Evolutionary conservation across 1,284 basidiomycete species (phyloP), one percentile per base, ranked within the genome.

Genomic region (Sporisorium iseilematis-ciliati): DNA sequence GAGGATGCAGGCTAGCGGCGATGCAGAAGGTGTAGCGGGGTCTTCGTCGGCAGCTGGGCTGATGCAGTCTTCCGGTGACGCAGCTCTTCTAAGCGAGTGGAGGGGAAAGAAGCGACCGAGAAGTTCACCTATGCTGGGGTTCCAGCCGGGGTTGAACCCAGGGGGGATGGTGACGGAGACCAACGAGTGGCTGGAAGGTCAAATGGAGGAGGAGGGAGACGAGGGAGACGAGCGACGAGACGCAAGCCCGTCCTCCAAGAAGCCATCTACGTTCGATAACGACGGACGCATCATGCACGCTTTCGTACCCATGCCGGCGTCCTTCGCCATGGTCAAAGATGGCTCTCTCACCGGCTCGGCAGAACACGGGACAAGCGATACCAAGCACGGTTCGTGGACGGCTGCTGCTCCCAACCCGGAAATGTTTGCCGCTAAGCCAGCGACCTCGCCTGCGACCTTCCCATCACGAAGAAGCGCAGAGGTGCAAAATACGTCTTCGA

Each of bases 341-440:
- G 58, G 54, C 6, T 57, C 68, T 46, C 11, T 50, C 33, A 48
- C 57, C n/a, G 57, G 58, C 1, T 65, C 59, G 7, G 57, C 58
- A 4, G 57, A 59, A 21, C 57, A 62, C 14, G 59, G 63, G 26
- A 64, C 59, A 11, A 72, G 69, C 43, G 69, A 66, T 31, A 66
- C 63, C 8, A 66, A 72, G 59, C 63, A 72, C 23, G 63, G 68
- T 7, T 65, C 62, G 14, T 61, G 68, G 67, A 50, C 61, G 12
- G 67, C 67, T 12, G 56, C 57, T 41, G 61, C 61, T 8, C 57
- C 58, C 20, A 54, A 65, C 14, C 61, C 57, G 0, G 62, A 65
- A 25, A 31, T 62, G 8, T 65, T 61, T 20, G 45, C 54, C 3
- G 41, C n/a, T n/a, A 71, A 62, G 35, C 41, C 42, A 10, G 29